A percentile compares a stretch with the other conserved stretches of the same genome.
Evolutionary conservation across 768 basidiomycete species (phyloP).

Genomic region (Megacollybia marginata): DNA sequence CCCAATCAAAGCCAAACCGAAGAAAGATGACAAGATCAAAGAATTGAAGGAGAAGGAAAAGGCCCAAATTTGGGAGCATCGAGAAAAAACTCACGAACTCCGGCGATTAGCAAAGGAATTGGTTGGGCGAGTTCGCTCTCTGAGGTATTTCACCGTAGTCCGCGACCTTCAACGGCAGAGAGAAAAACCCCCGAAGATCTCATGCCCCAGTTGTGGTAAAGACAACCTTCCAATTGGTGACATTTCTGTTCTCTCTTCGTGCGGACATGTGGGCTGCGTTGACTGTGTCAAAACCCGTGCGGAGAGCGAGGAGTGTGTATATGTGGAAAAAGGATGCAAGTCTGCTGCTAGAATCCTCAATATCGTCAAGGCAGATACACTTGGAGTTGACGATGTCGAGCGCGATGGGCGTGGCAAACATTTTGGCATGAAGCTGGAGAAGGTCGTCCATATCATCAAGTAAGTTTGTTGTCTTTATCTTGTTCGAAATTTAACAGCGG

Average conservation of each 20-base stretch:
- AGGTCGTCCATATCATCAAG: conserved; percentile 71
- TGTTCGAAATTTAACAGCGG: neutral
- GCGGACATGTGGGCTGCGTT: conserved; percentile 83
- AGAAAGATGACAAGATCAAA: conserved; percentile 42
- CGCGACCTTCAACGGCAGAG: conserved; percentile 79
- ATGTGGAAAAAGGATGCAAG: conserved; percentile 63
- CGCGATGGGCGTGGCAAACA: conserved; percentile 70
- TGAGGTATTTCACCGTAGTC: conserved; percentile 88
- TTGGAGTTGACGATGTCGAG: conserved; percentile 73
- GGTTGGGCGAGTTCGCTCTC: conserved; percentile 81
- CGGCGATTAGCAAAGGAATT: conserved; percentile 82
- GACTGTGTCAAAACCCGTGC: conserved; percentile 68
- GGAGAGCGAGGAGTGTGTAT: conserved; percentile 75
- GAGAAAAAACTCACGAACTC: conserved; percentile 83
- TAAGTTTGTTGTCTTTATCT: conserved; percentile 23
- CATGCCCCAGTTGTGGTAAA: conserved; percentile 57
- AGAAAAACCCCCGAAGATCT: conserved; percentile 47
- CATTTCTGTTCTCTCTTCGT: conserved; percentile 82
- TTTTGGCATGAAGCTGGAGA: conserved; percentile 78
- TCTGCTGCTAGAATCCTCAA: conserved; percentile 78
- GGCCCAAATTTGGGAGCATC: conserved; percentile 70
- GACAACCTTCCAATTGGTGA: conserved; percentile 54
- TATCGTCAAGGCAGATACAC: conserved; percentile 70
- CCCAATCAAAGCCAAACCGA: conserved; percentile 37
- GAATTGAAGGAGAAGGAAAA: conserved; percentile 46